Percentiles rank a stretch among this genome's conserved stretches.
Conservation (phyloP, 2,329 filamentous ascomycete genomes). For the Fusarium sp. region DNA sequence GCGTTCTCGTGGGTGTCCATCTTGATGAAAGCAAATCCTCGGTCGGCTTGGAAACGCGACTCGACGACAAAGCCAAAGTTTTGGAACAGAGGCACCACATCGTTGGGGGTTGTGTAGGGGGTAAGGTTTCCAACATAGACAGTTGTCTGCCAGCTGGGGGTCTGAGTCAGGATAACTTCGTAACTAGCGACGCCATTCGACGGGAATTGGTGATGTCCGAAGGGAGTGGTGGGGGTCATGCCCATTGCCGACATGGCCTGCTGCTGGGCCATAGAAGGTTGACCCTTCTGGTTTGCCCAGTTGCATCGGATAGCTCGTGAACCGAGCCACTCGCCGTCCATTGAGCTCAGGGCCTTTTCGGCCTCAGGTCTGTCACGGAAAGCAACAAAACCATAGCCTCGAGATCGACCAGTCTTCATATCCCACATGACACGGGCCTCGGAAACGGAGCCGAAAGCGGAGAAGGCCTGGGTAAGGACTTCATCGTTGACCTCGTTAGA, state of each 20-base stretch:
- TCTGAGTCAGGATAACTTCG: constrained; percentile 96
- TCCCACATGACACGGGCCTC: constrained; percentile 99
- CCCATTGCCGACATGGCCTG: constrained; percentile 98
- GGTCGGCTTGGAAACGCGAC: constrained; percentile 97
- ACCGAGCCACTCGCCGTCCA: constrained; percentile 99
- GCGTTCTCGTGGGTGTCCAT: constrained; percentile 99
- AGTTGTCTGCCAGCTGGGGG: constrained; percentile 97
- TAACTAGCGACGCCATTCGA: constrained; percentile 97
- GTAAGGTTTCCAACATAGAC: constrained; percentile 98
- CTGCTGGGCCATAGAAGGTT: constrained; percentile 97
- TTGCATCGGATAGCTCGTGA: constrained; percentile 99
- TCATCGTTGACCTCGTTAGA: constrained; percentile 99
- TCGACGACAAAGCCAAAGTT: constrained; percentile 99
- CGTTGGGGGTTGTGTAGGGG: constrained; percentile 96
- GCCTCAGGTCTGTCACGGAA: constrained; percentile 95
- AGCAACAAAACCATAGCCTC: constrained; percentile 97
- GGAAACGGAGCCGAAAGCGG: constrained; percentile 93
- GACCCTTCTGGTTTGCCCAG: constrained; percentile 99
- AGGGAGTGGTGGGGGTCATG: constrained; percentile 96
- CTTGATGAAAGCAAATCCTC: constrained; percentile 98
- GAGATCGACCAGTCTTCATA: constrained; percentile 98
- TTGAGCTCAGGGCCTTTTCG: constrained; percentile 94
- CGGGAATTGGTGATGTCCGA: constrained; percentile 97
- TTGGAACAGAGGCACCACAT: constrained; percentile 97
- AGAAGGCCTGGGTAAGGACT: constrained; percentile 92